A percentile compares a stretch with the other conserved stretches of the same genome.
Evolutionary conservation across 2,329 filamentous ascomycete genomes (phyloP).

Genomic region (Aspergillaceae sp.): DNA sequence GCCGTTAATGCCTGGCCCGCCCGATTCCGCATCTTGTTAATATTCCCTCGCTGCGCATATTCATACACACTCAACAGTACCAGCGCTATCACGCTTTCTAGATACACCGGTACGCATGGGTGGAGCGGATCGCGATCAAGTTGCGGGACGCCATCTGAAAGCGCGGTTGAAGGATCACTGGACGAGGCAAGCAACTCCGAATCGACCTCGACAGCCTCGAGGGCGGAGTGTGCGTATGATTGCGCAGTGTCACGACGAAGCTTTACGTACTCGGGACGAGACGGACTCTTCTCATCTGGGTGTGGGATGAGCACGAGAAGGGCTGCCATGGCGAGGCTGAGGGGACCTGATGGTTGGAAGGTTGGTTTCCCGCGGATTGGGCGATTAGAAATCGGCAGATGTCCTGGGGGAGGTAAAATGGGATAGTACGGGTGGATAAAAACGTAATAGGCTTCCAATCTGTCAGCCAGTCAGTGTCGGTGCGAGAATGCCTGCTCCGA

Average conservation of each 20-base stretch:
- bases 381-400: slow-evolving; percentile 9
- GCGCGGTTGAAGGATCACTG: slow-evolving; percentile 7
- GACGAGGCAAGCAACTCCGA: slow-evolving; percentile 13
- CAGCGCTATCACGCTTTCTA: slow-evolving; percentile 22
- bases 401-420: slow-evolving; percentile 17
- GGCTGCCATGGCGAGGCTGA: slow-evolving; percentile 21
- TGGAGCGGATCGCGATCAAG: slow-evolving; percentile 10
- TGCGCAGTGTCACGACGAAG: slow-evolving; percentile 17
- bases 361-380: slow-evolving; percentile 3
- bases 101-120: slow-evolving; percentile 12
- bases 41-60: slow-evolving; percentile 22
- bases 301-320: slow-evolving; percentile 20
- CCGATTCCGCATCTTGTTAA: slow-evolving; percentile 21
- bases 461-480: slow-evolving; percentile 2
- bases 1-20: slow-evolving; percentile 19
- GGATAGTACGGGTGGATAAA: slow-evolving; percentile 25
- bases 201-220: slow-evolving; percentile 18
- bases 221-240: slow-evolving; percentile 14
- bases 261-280: slow-evolving; percentile 11
- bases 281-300: slow-evolving; percentile 13
- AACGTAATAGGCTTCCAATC: slow-evolving; percentile 23
- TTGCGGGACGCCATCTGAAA: slow-evolving; percentile 4
- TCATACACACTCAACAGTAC: slow-evolving; percentile 22
- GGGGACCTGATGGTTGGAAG: slow-evolving; percentile 16
- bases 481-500: not conserved